Evolutionary conservation across 495 filamentous ascomycete species (phyloP).

Genomic region (Aspergillus ostianus): DNA sequence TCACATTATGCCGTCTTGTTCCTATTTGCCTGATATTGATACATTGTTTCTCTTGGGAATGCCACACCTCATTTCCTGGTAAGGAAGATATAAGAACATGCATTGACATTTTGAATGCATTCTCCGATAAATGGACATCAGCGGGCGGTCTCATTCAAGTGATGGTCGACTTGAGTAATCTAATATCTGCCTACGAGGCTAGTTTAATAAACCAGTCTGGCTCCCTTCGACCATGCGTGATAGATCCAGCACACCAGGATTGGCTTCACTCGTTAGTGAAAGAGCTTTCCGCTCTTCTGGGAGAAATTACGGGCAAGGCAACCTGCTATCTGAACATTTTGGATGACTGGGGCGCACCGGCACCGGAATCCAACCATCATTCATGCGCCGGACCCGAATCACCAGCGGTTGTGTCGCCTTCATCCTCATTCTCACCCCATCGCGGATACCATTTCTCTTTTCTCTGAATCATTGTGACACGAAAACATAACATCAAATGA

Average conservation of each 20-base stretch:
- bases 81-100: background rate
- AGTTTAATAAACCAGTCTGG: background rate
- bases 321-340: background rate
- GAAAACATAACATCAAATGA: too few relatives aligned
- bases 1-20: conserved; percentile 1
- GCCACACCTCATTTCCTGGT: background rate
- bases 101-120: background rate
- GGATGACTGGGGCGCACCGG: background rate
- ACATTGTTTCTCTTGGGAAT: background rate
- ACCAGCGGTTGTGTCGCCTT: too few relatives aligned
- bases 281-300: background rate
- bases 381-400: too few relatives aligned
- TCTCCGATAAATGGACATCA: background rate
- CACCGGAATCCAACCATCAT: background rate
- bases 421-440: too few relatives aligned
- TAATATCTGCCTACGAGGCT: background rate
- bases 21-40: conserved; percentile 1
- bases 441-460: too few relatives aligned
- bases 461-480: too few relatives aligned
- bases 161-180: background rate
- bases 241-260: background rate
- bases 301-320: conserved; percentile 1
- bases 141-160: background rate
- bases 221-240: background rate
- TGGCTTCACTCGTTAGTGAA: background rate